Conservation (phyloP, 345 rosid genomes). For the Rhodomyrtus tomentosa region DNA sequence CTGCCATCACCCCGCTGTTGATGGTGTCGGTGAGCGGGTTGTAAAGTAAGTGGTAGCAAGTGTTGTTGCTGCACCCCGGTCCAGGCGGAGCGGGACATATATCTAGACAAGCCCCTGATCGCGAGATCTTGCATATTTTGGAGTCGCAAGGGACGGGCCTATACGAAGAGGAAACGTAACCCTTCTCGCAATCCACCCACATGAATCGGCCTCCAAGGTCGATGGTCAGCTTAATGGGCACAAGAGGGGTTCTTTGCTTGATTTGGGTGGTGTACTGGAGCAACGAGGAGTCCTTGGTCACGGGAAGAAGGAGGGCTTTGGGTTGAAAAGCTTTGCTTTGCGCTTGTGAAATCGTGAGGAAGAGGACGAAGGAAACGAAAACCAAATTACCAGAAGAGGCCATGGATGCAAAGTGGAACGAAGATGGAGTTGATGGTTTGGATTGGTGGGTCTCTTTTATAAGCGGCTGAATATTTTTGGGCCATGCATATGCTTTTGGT, state of each 20-base stretch:
- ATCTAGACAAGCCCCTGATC: not conserved
- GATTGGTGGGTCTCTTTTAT: not conserved
- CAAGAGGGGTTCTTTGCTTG: not conserved
- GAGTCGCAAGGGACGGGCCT: not conserved
- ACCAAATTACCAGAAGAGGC: not conserved
- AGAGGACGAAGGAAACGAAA: not conserved
- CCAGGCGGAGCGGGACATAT: not conserved
- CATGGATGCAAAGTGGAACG: not conserved
- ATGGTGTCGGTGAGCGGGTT: not conserved
- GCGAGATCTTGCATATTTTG: not conserved
- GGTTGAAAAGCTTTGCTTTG: not conserved
- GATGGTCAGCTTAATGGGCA: not conserved
- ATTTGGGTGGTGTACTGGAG: not conserved
- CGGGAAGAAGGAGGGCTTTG: not conserved
- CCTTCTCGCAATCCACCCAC: not conserved
- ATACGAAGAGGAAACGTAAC: not conserved
- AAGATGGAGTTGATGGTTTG: not conserved
- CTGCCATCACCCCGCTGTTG: not conserved
- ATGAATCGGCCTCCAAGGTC: not conserved
- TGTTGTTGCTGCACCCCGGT: not conserved
- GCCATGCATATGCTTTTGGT: not conserved
- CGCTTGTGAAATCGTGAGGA: not conserved
- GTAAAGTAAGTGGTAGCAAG: not conserved
- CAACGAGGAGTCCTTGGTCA: not conserved
- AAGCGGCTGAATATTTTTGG: not conserved